These are phyloP conservation scores for Plasmodium gonderi DNA, from an alignment of 169 alveolate genomes.

Conservation along the genomic window DNA sequence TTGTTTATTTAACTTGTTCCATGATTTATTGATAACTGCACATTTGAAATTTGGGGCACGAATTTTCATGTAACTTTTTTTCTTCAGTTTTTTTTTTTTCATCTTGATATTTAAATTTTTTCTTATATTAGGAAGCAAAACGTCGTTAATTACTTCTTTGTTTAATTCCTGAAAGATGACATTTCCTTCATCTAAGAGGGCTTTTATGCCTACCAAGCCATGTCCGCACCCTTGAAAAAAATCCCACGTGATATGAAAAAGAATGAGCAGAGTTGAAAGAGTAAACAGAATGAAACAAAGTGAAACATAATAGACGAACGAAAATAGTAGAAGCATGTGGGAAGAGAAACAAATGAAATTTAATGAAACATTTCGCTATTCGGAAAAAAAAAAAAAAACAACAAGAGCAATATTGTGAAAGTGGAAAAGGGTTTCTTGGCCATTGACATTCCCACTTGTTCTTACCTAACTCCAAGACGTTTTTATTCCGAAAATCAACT, in stretches of 20 bases:
- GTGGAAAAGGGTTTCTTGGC: too few relatives aligned
- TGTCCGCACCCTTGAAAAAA: slow-evolving; percentile 53
- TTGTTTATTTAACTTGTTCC: slow-evolving; percentile 50
- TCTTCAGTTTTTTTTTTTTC: slow-evolving; percentile 39
- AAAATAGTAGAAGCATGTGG: too few relatives aligned
- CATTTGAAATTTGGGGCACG: background rate
- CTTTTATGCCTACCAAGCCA: slow-evolving; percentile 49
- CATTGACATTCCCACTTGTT: background rate
- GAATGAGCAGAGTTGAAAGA: background rate
- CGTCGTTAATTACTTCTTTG: slow-evolving; percentile 62
- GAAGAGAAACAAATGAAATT: too few relatives aligned
- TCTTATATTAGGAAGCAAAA: slow-evolving; percentile 62
- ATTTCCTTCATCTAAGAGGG: slow-evolving; percentile 32
- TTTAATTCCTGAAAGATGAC: slow-evolving; percentile 72
- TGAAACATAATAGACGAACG: too few relatives aligned
- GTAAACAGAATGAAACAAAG: background rate
- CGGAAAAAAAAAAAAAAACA: too few relatives aligned
- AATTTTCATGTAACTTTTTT: slow-evolving; percentile 44
- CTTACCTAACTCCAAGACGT: slow-evolving; percentile 61
- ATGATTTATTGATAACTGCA: slow-evolving; percentile 41
- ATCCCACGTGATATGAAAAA: background rate
- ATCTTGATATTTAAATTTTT: slow-evolving; percentile 32
- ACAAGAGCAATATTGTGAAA: too few relatives aligned
- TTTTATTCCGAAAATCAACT: slow-evolving; percentile 34
- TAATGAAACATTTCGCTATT: too few relatives aligned